Percentiles rank a stretch among this genome's conserved stretches.
Evolutionary conservation across 176 grass and related monocot species (phyloP).

Genomic region (Lolium multiflorum): DNA sequence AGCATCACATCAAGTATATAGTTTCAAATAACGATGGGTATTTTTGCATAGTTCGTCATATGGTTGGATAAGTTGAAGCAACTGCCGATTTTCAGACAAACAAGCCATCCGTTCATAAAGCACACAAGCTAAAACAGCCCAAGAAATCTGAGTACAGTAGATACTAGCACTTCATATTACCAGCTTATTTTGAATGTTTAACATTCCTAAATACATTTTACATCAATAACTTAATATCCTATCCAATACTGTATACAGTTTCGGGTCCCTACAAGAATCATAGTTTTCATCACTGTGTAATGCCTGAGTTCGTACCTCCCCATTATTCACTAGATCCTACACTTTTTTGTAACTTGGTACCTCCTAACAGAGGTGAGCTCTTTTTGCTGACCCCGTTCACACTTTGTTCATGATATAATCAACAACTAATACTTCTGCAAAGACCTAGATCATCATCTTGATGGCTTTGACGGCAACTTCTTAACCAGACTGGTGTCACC

Average conservation of each 20-base stretch:
- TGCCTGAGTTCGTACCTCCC: constrained; percentile 26
- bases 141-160: not conserved
- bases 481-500: constrained; percentile 56
- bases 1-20: not conserved
- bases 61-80: not conserved
- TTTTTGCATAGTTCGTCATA: not conserved
- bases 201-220: constrained; percentile 40
- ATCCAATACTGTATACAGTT: constrained; percentile 32
- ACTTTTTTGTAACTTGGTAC: constrained; percentile 1
- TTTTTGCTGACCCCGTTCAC: not conserved
- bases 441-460: constrained; percentile 45
- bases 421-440: constrained; percentile 14
- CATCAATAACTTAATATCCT: constrained; percentile 39
- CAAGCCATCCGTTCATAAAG: constrained; percentile 3
- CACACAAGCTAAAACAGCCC: constrained; percentile 16
- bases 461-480: constrained; percentile 57
- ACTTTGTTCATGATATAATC: constrained; percentile 24
- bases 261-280: constrained; percentile 25
- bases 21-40: not conserved
- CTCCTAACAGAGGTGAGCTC: constrained; percentile 29
- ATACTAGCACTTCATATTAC: constrained; percentile 16
- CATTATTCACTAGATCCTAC: constrained; percentile 17
- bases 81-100: constrained; percentile 15
- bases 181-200: constrained; percentile 41
- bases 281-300: constrained; percentile 7